Base-by-base conservation (phyloP, 805 yeast genomes). In the Candida andamanensis region DNA sequence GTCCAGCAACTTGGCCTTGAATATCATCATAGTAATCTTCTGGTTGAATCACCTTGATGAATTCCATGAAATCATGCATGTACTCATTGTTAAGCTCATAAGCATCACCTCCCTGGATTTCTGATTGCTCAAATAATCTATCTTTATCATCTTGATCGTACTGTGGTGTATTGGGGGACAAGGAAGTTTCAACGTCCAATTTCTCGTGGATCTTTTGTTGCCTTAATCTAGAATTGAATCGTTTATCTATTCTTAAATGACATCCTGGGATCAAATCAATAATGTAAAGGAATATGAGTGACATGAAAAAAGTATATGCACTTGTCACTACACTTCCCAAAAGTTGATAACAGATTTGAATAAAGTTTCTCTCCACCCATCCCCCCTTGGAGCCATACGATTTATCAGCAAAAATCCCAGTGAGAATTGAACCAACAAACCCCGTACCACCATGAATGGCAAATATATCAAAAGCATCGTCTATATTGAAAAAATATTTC, bases 381-480 rank as follows among this genome's bases (percentile, higher is more conserved):
- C 71, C 71, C 4, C 71, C 71, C 14, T 45, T 25, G 1, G 67
- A 47, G 1, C 44, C 52, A 32, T 58, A 59, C 6, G 40, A 33
- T 8, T 44, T 37, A 24, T 56, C 57, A 12, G 69, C 66, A 44
- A 65, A 61, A 1, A 65, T 50, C 1, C 71, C 70, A 2, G 67
- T 63, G 21, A 65, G 43, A 9, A 65, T 22, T 2, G 67, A 59
- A 0, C 71, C 71, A 3, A 53, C 55, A 17, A 61, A 52, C 1
- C 71, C 71, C 15, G 63, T 58, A 5, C 63, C 47, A 0, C 69
- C 70, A 42, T 65, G 71, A 24, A 65, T 54, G 6, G 71, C 69
- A 44, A 63, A 63, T 4, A 64, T 48, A 41, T 65, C 71, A 24
- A 63, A 54, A 1, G 68, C 63, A 43, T 65, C 71, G 39, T 65